Conservation (phyloP, 2,329 filamentous ascomycete species). For the Pseudocercospora musae region DNA sequence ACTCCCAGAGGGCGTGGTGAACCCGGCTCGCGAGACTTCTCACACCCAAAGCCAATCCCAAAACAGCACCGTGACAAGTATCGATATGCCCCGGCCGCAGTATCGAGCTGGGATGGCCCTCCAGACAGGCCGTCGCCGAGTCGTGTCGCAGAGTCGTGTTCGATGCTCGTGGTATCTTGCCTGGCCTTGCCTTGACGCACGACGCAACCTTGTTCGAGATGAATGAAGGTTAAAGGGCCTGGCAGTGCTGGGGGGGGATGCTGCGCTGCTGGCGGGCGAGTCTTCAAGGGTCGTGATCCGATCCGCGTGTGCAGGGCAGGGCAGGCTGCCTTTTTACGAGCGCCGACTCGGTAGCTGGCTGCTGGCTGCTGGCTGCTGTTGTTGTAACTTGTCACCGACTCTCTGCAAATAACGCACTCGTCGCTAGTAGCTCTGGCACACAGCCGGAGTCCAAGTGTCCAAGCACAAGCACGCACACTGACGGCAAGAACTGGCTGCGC, state of each 20-base stretch:
- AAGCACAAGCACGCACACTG: too few relatives aligned
- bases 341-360: background rate
- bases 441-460: too few relatives aligned
- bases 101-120: background rate
- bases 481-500: too few relatives aligned
- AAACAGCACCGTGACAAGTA: background rate
- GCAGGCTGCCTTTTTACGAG: slow-evolving; percentile 3
- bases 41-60: background rate
- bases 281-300: background rate
- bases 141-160: background rate
- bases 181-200: background rate
- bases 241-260: background rate
- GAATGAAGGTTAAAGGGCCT: background rate
- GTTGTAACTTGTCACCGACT: background rate
- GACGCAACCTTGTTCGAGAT: slow-evolving; percentile 2
- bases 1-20: slow-evolving; percentile 2
- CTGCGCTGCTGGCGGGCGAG: background rate
- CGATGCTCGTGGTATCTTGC: background rate
- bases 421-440: background rate
- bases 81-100: background rate
- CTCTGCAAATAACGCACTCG: background rate
- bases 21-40: slow-evolving; percentile 2
- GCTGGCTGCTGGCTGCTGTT: background rate
- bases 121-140: slow-evolving; percentile 2
- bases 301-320: slow-evolving; percentile 1